Base-by-base conservation (phyloP, 805 yeast species). In the Blastobotrys chiropterorum region DNA sequence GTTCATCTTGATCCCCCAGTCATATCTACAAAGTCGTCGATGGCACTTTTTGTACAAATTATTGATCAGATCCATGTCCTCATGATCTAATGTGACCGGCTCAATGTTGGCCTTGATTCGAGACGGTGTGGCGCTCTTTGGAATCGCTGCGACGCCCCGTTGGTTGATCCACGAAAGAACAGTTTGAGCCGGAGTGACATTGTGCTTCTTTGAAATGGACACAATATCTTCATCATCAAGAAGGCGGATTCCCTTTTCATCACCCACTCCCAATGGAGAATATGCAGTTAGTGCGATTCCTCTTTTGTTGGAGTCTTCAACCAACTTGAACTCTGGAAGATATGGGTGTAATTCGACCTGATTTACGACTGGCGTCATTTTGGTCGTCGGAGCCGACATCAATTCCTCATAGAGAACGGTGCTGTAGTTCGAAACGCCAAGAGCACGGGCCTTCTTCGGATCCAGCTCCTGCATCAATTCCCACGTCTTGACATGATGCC, bases 351-450 rank as follows among this genome's bases (percentile, higher is more conserved):
- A 67, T 53, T 72, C 76, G 59, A 86, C 75, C 62, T 86, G 94
- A 62, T 86, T 82, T 30, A 83, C 81, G 2, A 80, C 87, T 0
- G 94, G 88, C 54, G 72, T 73, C 26, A 57, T 50, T 39, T 56
- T 56, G 38, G 65, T 58, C 11, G 64, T 80, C 41, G 69, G 70
- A 7, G 67, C 68, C 1, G 75, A 74, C 42, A 83, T 68, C 44
- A 86, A 68, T 62, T 85, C 86, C 53, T 81, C 75, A 20, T 86
- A 64, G 62, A 82, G 89, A 3, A 66, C 68, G n/a, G 67, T 62
- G 39, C 88, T 88, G 59, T 74, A 85, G 67, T 85, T 85, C 2
- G 92, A 85, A n/a, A 86, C 90, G 43, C 95, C 95, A 52, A 86
- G 79, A 3, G 86, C 73, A 59, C 74, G 77, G 49, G 83, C 79